These are phyloP conservation scores for Myriosclerotinia scirpicola DNA, from an alignment of 2,329 filamentous ascomycete species.

Conservation along the genomic window DNA sequence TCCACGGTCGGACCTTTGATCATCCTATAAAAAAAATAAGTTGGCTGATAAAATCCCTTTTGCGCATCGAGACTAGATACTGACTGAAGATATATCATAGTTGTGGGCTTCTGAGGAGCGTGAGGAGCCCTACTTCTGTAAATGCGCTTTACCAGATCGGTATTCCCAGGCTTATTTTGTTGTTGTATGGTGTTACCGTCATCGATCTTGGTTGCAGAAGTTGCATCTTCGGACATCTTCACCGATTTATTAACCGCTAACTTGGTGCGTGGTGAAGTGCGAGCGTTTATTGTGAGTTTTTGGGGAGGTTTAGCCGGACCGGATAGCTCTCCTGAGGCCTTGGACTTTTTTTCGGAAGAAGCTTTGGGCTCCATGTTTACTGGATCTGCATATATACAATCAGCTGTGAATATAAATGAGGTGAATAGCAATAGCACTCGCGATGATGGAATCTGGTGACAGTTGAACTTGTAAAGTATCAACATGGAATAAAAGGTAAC, in stretches of 20 bases:
- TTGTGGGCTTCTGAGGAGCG: neutral
- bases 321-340: no score
- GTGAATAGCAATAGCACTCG: no score
- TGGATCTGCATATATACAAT: no score
- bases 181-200: neutral
- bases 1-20: slow-evolving; percentile 18
- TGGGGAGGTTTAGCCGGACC: no score
- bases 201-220: neutral
- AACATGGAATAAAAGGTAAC: no score
- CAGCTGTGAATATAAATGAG: no score
- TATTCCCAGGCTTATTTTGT: neutral
- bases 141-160: neutral
- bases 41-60: neutral
- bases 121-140: neutral
- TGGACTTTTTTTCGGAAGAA: no score
- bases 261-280: neutral
- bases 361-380: no score
- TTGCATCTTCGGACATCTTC: neutral
- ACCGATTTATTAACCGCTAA: neutral
- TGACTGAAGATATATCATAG: neutral
- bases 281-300: no score
- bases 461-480: no score
- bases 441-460: no score
- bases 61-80: neutral
- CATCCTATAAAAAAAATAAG: neutral